phyloP scores from a whole-genome alignment of 345 rosid genomes.

The Geranium brycei region DNA sequence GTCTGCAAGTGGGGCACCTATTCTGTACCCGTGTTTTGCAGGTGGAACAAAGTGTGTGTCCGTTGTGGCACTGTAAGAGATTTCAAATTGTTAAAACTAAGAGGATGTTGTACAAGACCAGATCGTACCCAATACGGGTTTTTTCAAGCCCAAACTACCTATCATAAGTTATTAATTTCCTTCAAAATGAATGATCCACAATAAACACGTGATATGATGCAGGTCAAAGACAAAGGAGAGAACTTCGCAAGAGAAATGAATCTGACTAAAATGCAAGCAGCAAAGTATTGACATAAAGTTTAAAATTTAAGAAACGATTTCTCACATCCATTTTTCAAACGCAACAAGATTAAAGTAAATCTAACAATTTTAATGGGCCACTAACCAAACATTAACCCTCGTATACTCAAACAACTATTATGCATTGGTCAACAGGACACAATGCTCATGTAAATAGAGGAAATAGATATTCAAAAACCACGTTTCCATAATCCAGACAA shows the following conservation, averaged over 20 bases:
- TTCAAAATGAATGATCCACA: too few species aligned
- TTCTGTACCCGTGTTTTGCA: slow-evolving; percentile 73
- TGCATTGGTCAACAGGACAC: too few species aligned
- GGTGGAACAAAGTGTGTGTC: slow-evolving; percentile 70
- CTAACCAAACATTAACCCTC: neutral
- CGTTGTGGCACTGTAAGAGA: slow-evolving; percentile 61
- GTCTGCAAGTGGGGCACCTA: slow-evolving; percentile 13
- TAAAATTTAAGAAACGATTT: too few species aligned
- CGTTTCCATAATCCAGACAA: too few species aligned
- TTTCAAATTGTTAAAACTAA: neutral
- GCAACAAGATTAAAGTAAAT: neutral
- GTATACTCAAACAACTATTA: too few species aligned
- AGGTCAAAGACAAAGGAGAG: too few species aligned
- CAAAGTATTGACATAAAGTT: neutral
- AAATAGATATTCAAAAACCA: neutral
- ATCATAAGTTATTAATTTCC: neutral
- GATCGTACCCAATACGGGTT: neutral
- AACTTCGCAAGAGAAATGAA: too few species aligned
- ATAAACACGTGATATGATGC: too few species aligned
- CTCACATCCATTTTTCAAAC: neutral
- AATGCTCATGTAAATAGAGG: too few species aligned
- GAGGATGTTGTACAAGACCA: neutral
- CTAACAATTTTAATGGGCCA: neutral
- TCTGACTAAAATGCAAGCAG: neutral
- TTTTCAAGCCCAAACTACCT: neutral